Percentiles rank a stretch among this genome's conserved stretches.
Conservation (phyloP, 2,329 filamentous ascomycete species). For the Penicillium sp. region DNA sequence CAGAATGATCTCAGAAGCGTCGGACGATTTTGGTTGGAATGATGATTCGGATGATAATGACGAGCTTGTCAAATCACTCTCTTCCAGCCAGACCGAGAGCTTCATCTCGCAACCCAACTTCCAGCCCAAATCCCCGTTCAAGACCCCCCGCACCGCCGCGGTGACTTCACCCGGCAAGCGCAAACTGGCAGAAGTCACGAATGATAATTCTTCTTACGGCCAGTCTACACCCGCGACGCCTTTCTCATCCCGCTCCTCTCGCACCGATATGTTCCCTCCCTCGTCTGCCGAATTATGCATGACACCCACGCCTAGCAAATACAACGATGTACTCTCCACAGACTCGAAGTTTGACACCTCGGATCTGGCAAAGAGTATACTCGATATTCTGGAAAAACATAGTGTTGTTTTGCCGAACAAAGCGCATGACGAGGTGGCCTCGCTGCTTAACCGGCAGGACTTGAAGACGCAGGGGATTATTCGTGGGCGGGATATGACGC, state of each 20-base stretch:
- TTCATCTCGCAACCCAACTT: conserved; percentile 33
- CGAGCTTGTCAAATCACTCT: conserved; percentile 17
- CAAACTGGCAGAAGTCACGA: conserved; percentile 30
- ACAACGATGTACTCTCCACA: conserved; percentile 29
- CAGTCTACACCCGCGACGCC: conserved; percentile 14
- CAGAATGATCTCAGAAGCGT: conserved; percentile 34
- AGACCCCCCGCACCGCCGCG: conserved; percentile 35
- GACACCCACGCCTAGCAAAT: conserved; percentile 36
- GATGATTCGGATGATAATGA: conserved; percentile 37
- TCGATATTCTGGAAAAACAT: conserved; percentile 37
- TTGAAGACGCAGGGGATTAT: conserved; percentile 61
- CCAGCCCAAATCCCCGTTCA: conserved; percentile 37
- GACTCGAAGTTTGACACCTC: conserved; percentile 23
- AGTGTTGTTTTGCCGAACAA: conserved; percentile 33
- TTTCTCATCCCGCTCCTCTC: conserved; percentile 10
- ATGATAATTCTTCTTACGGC: neutral
- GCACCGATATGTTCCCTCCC: conserved; percentile 15
- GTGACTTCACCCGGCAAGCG: conserved; percentile 41
- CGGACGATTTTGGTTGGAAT: conserved; percentile 42
- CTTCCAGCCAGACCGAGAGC: conserved; percentile 13
- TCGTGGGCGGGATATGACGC: conserved; percentile 64
- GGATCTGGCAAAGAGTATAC: conserved; percentile 28
- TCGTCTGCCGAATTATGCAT: conserved; percentile 32
- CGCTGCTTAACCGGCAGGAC: conserved; percentile 56
- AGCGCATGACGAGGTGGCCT: conserved; percentile 39